Evolutionary conservation across 345 rosid genomes (phyloP), one percentile per base, ranked within the genome.

Genomic region (Xanthoceras sorbifolium): DNA sequence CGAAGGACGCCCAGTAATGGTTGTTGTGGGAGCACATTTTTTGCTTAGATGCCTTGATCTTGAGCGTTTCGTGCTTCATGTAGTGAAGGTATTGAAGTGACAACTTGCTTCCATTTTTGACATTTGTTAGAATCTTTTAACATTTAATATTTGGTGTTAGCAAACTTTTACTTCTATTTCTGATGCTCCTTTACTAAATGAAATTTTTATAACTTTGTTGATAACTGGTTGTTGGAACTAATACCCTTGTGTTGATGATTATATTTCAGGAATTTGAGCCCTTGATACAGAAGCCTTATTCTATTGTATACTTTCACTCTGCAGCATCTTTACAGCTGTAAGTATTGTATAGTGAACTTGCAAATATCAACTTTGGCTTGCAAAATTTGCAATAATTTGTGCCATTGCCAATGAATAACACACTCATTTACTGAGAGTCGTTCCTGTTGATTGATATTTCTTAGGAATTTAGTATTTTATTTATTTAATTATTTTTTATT

Each of bases 21-120:
- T 96, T 46, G 87, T 96, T 77, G 99, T 96, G 80, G 99, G 99
- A 82, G 99, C 99, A 55, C 99, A 96, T 78, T 91, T 96, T 84
- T 86, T 96, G 83, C 83, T 93, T 76, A 89, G 99, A 52, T 96
- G 99, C 82, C 97, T 96, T 83, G 93, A 96, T 79, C 90, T 96
- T 64, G 98, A 96, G 81, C 92, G 93, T 55, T 96, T 96, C 82
- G 86, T 93, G 77, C 90, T 85, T 77, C 83, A 92, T 85, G 89
- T 96, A 71, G 80, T 91, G 50, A 96, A 93, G 93, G 99, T 91
- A 82, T 52, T 12, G 15, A 62, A 72, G 52, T 54, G 64, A 76
- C 72, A 25, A 61, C 36, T 70, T 66, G 42, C 9, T 23, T 67
- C 52, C 46, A 50, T 69, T 66, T 32, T 66, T 32, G 54, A 64